phyloP scores from a whole-genome alignment of 2,329 filamentous ascomycete species.

The Fusarium sp. region DNA sequence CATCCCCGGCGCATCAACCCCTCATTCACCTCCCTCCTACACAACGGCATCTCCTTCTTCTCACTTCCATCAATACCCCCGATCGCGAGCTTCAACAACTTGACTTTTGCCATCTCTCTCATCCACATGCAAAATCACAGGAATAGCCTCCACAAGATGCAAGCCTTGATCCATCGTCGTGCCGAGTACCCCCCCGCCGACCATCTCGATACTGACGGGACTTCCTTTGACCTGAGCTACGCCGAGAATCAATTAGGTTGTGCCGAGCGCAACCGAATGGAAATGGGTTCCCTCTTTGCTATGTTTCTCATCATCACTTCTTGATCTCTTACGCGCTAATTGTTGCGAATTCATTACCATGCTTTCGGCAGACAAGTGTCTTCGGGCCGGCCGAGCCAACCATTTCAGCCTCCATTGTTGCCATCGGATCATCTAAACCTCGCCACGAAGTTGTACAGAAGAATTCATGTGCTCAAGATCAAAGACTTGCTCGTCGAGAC shows the following conservation, averaged over 20 bases:
- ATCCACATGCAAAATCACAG: not conserved
- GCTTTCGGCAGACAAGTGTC: not conserved
- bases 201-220: not conserved
- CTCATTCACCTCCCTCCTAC: not conserved
- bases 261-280: not conserved
- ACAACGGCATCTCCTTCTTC: not conserved
- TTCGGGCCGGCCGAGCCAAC: constrained; percentile 16
- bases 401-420: not conserved
- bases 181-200: not conserved
- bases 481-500: not conserved
- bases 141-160: not conserved
- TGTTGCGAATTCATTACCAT: not conserved
- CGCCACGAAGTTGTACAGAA: not conserved
- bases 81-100: not conserved
- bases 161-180: not conserved
- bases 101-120: not conserved
- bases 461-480: not conserved
- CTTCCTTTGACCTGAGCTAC: not conserved
- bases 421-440: not conserved
- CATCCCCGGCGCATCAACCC: not conserved
- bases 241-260: not conserved
- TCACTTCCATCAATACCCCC: not conserved
- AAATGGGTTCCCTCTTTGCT: not conserved
- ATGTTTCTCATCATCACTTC: not conserved
- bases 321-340: not conserved